Evolutionary conservation across 106 monocot genomes (phyloP).

Genomic region (Platanthera guangdongensis): DNA sequence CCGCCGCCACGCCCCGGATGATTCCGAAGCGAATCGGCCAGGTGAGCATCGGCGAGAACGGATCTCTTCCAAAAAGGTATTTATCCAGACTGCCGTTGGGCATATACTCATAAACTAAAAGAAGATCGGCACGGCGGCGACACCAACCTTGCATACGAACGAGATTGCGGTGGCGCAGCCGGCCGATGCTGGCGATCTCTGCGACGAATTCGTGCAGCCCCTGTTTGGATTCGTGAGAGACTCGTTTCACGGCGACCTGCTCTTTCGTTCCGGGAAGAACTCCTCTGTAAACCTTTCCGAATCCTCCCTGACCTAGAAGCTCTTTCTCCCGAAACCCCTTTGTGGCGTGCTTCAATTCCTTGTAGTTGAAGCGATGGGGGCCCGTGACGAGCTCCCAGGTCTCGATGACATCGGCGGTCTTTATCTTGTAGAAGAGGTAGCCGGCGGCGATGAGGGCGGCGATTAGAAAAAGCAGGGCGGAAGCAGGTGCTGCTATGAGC

Average conservation of each 20-base stretch:
- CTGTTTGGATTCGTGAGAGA: constrained; percentile 33
- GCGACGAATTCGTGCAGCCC: constrained; percentile 49
- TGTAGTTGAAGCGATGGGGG: constrained; percentile 43
- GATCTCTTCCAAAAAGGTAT: not conserved
- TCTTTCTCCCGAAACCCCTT: constrained; percentile 35
- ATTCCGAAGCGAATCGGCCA: constrained; percentile 48
- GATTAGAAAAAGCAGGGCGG: constrained; percentile 11
- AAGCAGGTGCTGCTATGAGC: constrained; percentile 12
- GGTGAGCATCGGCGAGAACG: not conserved
- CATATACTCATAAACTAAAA: constrained; percentile 36
- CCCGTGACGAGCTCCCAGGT: constrained; percentile 43
- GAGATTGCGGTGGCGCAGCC: constrained; percentile 46
- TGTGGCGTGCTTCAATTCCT: constrained; percentile 38
- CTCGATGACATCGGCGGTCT: constrained; percentile 40
- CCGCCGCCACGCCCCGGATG: constrained; percentile 61
- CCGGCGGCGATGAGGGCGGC: not conserved
- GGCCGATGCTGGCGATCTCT: constrained; percentile 45
- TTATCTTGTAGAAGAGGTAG: constrained; percentile 29
- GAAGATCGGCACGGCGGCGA: constrained; percentile 27
- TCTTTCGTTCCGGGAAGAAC: constrained; percentile 27
- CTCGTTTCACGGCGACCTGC: constrained; percentile 38
- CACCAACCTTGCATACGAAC: constrained; percentile 53
- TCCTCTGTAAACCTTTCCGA: constrained; percentile 51
- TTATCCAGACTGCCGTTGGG: constrained; percentile 12
- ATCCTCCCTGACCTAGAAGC: constrained; percentile 37